Evolutionary conservation across 176 grass and related monocot genomes (phyloP).

Genomic region (Calamus simplicifolius): DNA sequence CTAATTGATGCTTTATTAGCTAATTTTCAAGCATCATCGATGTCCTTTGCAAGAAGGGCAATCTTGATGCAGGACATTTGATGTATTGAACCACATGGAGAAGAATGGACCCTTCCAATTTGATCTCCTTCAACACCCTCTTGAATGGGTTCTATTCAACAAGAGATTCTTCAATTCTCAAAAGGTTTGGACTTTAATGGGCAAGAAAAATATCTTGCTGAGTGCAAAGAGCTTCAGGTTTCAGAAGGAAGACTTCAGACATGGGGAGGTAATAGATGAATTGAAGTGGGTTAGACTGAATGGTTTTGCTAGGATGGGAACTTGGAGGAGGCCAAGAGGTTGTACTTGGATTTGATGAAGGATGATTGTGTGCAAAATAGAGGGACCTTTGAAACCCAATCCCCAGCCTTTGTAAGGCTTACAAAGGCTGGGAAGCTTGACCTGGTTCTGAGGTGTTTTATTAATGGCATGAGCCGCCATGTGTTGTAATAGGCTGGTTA

Average conservation of each 20-base stretch:
- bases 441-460: no score
- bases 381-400: conserved; percentile 43
- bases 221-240: conserved; percentile 39
- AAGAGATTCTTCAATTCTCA: conserved; percentile 14
- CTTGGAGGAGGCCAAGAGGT: conserved; percentile 37
- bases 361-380: conserved; percentile 29
- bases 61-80: conserved; percentile 36
- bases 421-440: neutral
- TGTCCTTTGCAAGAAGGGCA: conserved; percentile 25
- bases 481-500: conserved; percentile 29
- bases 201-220: conserved; percentile 5
- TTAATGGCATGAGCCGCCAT: neutral
- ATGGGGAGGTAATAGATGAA: conserved; percentile 22
- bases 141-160: conserved; percentile 24
- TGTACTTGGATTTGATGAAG: conserved; percentile 42
- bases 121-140: neutral
- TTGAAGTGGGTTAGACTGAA: conserved; percentile 40
- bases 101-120: conserved; percentile 20
- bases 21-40: no score
- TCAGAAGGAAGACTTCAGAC: conserved; percentile 20
- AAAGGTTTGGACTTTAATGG: conserved; percentile 22
- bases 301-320: conserved; percentile 36
- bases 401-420: conserved; percentile 23
- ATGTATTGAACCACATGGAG: conserved; percentile 43
- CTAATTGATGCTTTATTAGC: no score